Evolutionary conservation across 495 filamentous ascomycete genomes (phyloP), one percentile per base, ranked within the genome.

Genomic region (Aspergillus wentii): DNA sequence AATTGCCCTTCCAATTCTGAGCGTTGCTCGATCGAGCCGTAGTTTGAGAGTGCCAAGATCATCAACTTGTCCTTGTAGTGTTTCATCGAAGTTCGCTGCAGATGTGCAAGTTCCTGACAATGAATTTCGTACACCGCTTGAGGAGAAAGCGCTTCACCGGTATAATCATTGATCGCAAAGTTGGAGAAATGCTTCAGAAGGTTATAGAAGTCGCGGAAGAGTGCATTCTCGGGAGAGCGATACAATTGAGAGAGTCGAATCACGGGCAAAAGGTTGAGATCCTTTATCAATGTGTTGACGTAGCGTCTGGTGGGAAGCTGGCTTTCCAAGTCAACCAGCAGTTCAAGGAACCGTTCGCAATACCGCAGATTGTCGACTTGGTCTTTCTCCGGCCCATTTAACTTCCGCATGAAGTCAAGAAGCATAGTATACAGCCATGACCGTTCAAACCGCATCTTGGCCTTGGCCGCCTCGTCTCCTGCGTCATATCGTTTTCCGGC

Each of bases 301-400:
- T 96, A 95, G 61, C 94, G 78, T 49, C 92, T 75, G 4, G 92
- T 99, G 13, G 92, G 92, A 28, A 96, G 70, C 55, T 99, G 92
- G 52, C 91, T 95, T 58, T 90, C 77, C 15, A 99, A 67, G 56
- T 99, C 92, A 3, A 85, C 83, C 43, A 97, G 65, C 17, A 97
- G 79, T 58, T 99, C 92, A 17, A 97, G 54, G 51, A 97, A 92
- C 13, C 90, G 76, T 62, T 97, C 91, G 55, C 90, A 95, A 57
- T 97, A 97, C 5, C 76, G 64, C 17, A 90, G 48, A 41, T 86
- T 80, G 27, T 88, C 86, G 55, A 59, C 35, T 35, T 56, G 56
- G 3, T 68, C 65, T 41, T 64, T 61, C 15, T 61, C 56, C 13
- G 72, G 64, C 20, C 70, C 68, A 51, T 90, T 86, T 16, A 97